Conservation (phyloP, 2,329 filamentous ascomycete species). For the Fusarium sp. region DNA sequence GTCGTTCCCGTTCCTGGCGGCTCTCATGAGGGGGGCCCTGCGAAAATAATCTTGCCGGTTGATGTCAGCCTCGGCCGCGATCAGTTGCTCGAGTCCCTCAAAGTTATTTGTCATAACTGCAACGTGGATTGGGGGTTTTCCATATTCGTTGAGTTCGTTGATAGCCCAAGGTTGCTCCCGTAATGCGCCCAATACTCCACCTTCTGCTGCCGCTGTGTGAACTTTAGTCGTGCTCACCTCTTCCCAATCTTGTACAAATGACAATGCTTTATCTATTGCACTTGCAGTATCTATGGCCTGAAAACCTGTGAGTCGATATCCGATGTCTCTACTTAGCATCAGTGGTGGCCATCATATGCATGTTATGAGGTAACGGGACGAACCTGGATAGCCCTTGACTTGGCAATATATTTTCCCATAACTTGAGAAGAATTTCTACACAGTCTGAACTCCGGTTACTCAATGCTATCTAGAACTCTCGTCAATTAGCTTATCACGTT, state of each 20-base stretch:
- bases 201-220: not conserved
- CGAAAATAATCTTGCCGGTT: accelerated
- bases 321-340: not conserved
- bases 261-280: accelerated
- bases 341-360: accelerated
- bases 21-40: accelerated
- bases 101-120: accelerated
- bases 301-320: no score
- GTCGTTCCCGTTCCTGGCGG: accelerated
- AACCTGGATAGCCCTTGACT: constrained; percentile 18
- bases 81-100: not conserved
- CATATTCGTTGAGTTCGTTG: not conserved
- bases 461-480: accelerated
- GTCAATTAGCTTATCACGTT: not conserved
- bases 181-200: not conserved
- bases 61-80: not conserved
- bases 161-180: constrained; percentile 9
- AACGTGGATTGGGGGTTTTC: accelerated
- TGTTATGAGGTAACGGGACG: accelerated
- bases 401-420: constrained; percentile 23
- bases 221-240: accelerated
- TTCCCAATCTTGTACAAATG: not conserved
- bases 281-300: no score
- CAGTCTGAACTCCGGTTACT: accelerated
- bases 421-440: not conserved